A percentile compares a stretch with the other conserved stretches of the same genome.
phyloP scores from a whole-genome alignment of 2,329 filamentous ascomycete species.

The Aspergillus phoenicis region DNA sequence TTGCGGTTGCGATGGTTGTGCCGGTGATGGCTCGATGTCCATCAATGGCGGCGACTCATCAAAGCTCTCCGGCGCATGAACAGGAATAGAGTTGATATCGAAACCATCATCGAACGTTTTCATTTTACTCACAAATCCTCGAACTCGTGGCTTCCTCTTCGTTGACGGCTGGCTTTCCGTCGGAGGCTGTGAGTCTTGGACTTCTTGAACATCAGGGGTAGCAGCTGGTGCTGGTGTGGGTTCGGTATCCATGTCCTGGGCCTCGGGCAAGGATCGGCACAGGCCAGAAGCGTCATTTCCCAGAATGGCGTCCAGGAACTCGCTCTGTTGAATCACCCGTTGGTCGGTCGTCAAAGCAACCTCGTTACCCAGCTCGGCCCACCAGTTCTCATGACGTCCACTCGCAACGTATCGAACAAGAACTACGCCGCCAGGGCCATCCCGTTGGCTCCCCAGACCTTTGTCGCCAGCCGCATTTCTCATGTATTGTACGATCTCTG shows the following conservation, averaged over 20 bases:
- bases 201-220: conserved; percentile 13
- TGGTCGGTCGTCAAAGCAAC: conserved; percentile 76
- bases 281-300: conserved; percentile 74
- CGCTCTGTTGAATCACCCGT: conserved; percentile 81
- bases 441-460: conserved; percentile 64
- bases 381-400: conserved; percentile 66
- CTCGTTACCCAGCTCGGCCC: conserved; percentile 65
- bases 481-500: conserved; percentile 78
- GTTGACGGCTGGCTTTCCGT: conserved; percentile 22
- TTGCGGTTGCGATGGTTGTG: conserved; percentile 33
- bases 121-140: conserved; percentile 56
- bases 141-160: conserved; percentile 30
- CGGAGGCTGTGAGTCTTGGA: conserved; percentile 17
- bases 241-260: conserved; percentile 27
- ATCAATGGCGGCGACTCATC: conserved; percentile 20
- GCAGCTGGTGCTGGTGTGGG: conserved; percentile 6
- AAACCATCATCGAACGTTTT: conserved; percentile 71
- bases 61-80: conserved; percentile 32
- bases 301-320: conserved; percentile 88
- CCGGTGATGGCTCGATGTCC: conserved; percentile 24
- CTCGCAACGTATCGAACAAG: conserved; percentile 71
- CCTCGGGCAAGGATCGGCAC: conserved; percentile 62
- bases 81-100: conserved; percentile 46
- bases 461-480: conserved; percentile 75
- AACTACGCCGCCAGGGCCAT: conserved; percentile 69